These are phyloP conservation scores for Backusella tarrabulga DNA, from an alignment of 192 early-diverging fungal species.

Conservation along the genomic window DNA sequence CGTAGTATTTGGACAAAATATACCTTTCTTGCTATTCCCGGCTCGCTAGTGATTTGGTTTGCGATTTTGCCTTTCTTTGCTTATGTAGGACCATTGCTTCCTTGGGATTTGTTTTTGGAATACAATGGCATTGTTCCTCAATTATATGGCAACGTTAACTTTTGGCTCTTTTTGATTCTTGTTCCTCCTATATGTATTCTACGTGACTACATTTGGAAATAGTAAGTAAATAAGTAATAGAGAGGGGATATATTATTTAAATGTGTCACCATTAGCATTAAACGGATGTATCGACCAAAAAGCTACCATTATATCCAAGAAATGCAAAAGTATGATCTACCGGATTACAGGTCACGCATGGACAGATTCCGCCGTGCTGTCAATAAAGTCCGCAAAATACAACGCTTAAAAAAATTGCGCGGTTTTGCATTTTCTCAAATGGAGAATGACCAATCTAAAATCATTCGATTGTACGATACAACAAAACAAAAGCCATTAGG, in stretches of 20 bases:
- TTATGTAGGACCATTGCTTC: conserved; percentile 71
- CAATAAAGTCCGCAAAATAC: conserved; percentile 90
- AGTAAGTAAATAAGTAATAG: conserved; percentile 56
- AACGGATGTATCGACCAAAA: conserved; percentile 74
- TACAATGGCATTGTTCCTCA: conserved; percentile 69
- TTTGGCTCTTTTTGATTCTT: conserved; percentile 86
- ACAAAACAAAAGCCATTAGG: conserved; percentile 50
- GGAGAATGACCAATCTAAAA: conserved; percentile 81
- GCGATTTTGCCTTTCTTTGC: conserved; percentile 82
- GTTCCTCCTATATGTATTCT: conserved; percentile 78
- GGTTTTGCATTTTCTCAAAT: conserved; percentile 98
- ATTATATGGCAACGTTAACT: conserved; percentile 64
- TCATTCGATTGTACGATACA: conserved; percentile 53
- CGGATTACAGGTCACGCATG: conserved; percentile 94
- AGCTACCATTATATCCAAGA: conserved; percentile 97
- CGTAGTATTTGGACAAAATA: conserved; percentile 89
- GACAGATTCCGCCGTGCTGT: conserved; percentile 97
- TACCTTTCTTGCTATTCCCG: conserved; percentile 85
- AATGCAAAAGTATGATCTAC: conserved; percentile 98
- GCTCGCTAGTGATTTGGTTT: conserved; percentile 89
- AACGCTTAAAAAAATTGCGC: conserved; percentile 83
- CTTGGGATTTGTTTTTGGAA: conserved; percentile 59
- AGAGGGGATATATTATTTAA: not conserved
- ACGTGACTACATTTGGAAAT: conserved; percentile 94
- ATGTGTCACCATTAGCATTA: conserved; percentile 41